phyloP scores from a whole-genome alignment of 306 rosid genomes.

The Ormosia semicastrata region DNA sequence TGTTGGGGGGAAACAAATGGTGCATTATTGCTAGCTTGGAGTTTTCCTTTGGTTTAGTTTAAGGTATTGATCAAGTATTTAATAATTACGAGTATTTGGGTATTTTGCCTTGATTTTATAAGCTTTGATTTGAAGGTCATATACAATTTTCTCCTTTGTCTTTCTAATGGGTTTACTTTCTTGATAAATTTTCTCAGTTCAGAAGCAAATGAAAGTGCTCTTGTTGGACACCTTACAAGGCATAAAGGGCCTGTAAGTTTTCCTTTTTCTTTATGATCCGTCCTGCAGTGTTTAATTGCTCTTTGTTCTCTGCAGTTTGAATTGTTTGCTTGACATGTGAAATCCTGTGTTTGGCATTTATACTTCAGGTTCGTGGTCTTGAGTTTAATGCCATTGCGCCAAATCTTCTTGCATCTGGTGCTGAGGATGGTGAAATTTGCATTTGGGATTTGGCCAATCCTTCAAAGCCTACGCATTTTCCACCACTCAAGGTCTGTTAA shows the following conservation, averaged over 20 bases:
- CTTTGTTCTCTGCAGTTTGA: constrained; percentile 11
- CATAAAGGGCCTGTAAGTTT: constrained; percentile 98
- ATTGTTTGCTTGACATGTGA: constrained; percentile 24
- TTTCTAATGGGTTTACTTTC: constrained; percentile 10
- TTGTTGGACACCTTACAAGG: constrained; percentile 73
- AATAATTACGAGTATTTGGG: background rate
- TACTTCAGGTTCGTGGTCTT: constrained; percentile 88
- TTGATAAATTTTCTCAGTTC: constrained; percentile 46
- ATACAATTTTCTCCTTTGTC: constrained; percentile 15
- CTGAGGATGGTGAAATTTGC: constrained; percentile 97
- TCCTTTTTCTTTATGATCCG: background rate
- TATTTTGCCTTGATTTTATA: background rate
- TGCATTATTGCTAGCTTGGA: background rate
- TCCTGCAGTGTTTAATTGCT: constrained; percentile 9
- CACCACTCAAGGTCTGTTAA: constrained; percentile 80
- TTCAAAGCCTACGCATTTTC: constrained; percentile 83
- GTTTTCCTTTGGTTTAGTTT: background rate
- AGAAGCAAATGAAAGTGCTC: constrained; percentile 67
- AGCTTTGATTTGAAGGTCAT: constrained; percentile 10
- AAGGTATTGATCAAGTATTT: constrained; percentile 6
- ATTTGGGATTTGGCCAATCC: constrained; percentile 97
- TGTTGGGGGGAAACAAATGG: background rate
- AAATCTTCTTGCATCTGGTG: constrained; percentile 92
- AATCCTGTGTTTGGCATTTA: background rate
- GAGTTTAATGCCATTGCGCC: constrained; percentile 85